Percentiles rank a stretch among this genome's conserved stretches.
These are phyloP conservation scores for Solanum hybrid DNA, from an alignment of 305 asterid genomes.

Conservation along the genomic window DNA sequence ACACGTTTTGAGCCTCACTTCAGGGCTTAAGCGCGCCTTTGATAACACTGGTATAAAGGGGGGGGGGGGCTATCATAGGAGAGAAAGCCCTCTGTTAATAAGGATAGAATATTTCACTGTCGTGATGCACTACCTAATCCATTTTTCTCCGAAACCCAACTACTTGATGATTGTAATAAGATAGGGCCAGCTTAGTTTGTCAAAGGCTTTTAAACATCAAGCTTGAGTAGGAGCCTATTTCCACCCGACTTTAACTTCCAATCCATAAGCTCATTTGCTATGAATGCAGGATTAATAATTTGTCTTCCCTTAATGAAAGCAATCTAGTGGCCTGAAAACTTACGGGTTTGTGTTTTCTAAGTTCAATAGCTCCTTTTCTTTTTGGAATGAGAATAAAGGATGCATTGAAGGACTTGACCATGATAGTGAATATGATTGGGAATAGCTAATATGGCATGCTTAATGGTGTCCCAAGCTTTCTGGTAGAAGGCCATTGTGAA, in stretches of 20 bases:
- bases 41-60: neutral
- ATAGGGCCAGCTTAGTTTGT: neutral
- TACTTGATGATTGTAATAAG: neutral
- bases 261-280: neutral
- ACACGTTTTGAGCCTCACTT: neutral
- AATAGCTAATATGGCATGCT: neutral
- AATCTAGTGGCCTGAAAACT: neutral
- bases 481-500: neutral
- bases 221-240: neutral
- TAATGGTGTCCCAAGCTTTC: neutral
- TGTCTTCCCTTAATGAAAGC: neutral
- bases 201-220: neutral
- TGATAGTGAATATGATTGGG: neutral
- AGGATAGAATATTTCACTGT: neutral
- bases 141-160: neutral
- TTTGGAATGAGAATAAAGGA: neutral
- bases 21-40: neutral
- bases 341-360: neutral
- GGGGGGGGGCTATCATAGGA: neutral
- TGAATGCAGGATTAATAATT: neutral
- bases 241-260: neutral
- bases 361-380: neutral
- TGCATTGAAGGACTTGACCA: neutral
- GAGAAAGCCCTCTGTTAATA: neutral
- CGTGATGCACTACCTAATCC: neutral